Conservation (phyloP, 2,329 filamentous ascomycete genomes). For the Epichloe aotearoae region DNA sequence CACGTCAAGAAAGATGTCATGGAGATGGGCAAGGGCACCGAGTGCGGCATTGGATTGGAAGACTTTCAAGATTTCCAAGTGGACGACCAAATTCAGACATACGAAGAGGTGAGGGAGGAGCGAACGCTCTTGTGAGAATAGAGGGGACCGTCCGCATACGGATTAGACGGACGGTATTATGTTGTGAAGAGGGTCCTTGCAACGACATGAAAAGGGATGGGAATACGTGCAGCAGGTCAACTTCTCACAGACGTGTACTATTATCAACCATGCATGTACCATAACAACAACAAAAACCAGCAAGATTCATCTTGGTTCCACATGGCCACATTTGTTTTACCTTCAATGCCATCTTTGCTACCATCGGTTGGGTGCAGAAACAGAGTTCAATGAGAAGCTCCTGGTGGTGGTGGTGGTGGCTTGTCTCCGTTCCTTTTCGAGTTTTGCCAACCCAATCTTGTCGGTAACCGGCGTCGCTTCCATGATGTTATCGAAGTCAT, state of each 20-base stretch:
- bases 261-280: neutral
- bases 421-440: constrained; percentile 41
- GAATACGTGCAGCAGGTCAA: neutral
- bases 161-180: neutral
- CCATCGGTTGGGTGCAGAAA: constrained; percentile 36
- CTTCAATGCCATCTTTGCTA: constrained; percentile 10
- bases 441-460: constrained; percentile 51
- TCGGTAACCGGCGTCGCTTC: constrained; percentile 83
- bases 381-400: constrained; percentile 36
- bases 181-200: neutral
- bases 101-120: constrained; percentile 66
- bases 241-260: neutral
- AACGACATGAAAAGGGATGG: neutral
- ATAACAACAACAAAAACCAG: neutral
- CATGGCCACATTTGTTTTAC: neutral
- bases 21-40: constrained; percentile 83
- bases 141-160: neutral
- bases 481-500: constrained; percentile 86
- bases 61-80: constrained; percentile 64
- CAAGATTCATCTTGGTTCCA: neutral
- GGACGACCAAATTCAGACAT: constrained; percentile 80
- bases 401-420: constrained; percentile 36
- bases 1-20: constrained; percentile 83
- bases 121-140: constrained; percentile 32
- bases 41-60: constrained; percentile 82